phyloP scores from a whole-genome alignment of 108 stramenopile species.

The Pseudonitzschia multiseries region DNA sequence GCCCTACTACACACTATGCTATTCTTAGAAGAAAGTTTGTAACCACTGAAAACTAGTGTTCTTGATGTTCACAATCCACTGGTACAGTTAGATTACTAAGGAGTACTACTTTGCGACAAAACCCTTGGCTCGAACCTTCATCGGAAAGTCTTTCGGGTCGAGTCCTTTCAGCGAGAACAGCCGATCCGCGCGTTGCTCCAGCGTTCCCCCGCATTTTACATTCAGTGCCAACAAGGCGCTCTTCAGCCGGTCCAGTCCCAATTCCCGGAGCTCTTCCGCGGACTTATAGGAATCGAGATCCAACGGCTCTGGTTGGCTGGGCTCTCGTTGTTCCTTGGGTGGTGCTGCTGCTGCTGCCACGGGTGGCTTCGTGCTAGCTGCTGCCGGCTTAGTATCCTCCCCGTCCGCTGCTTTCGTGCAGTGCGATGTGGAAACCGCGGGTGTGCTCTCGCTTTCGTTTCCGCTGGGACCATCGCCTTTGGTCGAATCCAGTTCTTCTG shows the following conservation, averaged over 20 bases:
- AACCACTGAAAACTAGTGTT: too few species aligned
- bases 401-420: background rate
- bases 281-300: conserved; percentile 59
- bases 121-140: conserved; percentile 67
- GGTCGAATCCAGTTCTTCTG: conserved; percentile 15
- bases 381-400: background rate
- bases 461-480: background rate
- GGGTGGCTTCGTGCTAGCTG: background rate
- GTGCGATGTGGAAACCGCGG: background rate
- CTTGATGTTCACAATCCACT: too few species aligned
- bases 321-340: background rate
- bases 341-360: conserved; percentile 6
- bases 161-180: conserved; percentile 90
- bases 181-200: conserved; percentile 81
- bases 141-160: conserved; percentile 64
- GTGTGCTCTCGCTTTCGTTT: conserved; percentile 1
- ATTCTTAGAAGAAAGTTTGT: too few species aligned
- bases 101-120: conserved; percentile 26
- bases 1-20: too few species aligned
- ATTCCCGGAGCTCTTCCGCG: conserved; percentile 48
- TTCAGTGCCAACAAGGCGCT: conserved; percentile 77
- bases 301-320: conserved; percentile 28
- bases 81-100: too few species aligned
- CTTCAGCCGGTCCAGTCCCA: conserved; percentile 91
- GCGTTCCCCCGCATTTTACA: conserved; percentile 90